phyloP scores from a whole-genome alignment of 2,329 filamentous ascomycete species.

The Diaporthe sp. region DNA sequence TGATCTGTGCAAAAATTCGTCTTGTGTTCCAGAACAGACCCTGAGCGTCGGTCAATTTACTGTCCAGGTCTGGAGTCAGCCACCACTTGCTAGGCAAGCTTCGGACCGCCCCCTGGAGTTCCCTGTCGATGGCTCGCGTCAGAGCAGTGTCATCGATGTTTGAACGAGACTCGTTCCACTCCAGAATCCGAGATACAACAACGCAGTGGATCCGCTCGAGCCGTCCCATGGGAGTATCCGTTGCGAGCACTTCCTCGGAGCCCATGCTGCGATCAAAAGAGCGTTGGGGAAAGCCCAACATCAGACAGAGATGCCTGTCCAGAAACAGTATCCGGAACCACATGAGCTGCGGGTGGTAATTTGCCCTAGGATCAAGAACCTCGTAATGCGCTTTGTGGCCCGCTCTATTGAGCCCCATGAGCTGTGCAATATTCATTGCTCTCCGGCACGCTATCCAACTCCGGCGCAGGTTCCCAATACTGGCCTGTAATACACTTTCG shows the following conservation, averaged over 20 bases:
- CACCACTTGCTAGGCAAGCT: conserved; percentile 49
- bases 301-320: conserved; percentile 7
- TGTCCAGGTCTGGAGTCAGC: conserved; percentile 45
- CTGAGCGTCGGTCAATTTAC: conserved; percentile 23
- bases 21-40: conserved; percentile 45
- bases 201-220: conserved; percentile 51
- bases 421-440: conserved; percentile 51
- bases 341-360: conserved; percentile 33
- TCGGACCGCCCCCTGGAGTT: conserved; percentile 46
- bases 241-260: background rate
- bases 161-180: conserved; percentile 48
- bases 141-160: conserved; percentile 40
- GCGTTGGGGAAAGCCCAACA: conserved; percentile 13
- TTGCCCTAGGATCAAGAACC: background rate
- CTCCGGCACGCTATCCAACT: conserved; percentile 61
- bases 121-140: conserved; percentile 48
- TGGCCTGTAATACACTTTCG: conserved; percentile 59
- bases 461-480: conserved; percentile 59
- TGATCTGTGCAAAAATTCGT: conserved; percentile 48
- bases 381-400: background rate
- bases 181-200: conserved; percentile 51
- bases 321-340: conserved; percentile 8
- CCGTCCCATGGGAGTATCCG: conserved; percentile 42
- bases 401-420: background rate
- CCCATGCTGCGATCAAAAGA: conserved; percentile 11